Evolutionary conservation across 495 filamentous ascomycete species (phyloP).

Genomic region (Thermothielavioides terrestris): DNA sequence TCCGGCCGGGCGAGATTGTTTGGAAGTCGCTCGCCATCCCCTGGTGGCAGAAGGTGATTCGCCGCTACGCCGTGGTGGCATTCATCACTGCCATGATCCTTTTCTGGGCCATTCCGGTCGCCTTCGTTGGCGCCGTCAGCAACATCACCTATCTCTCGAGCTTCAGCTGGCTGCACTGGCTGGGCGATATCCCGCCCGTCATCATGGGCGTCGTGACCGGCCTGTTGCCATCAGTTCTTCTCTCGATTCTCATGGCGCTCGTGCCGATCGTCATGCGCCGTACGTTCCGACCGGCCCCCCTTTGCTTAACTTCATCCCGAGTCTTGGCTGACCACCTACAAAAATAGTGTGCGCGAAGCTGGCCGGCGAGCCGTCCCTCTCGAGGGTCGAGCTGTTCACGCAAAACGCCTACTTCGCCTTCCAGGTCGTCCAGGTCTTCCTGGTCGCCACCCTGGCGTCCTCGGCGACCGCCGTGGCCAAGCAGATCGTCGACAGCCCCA

Average conservation of each 20-base stretch:
- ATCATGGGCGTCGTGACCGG: constrained; percentile 80
- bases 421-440: constrained; percentile 91
- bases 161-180: constrained; percentile 63
- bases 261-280: constrained; percentile 72
- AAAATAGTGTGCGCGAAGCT: constrained; percentile 58
- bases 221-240: constrained; percentile 68
- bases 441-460: constrained; percentile 73
- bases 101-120: constrained; percentile 94
- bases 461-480: constrained; percentile 58
- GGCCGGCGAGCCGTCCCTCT: constrained; percentile 66
- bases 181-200: constrained; percentile 57
- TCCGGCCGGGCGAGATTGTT: constrained; percentile 78
- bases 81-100: constrained; percentile 75
- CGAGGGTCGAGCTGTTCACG: constrained; percentile 73
- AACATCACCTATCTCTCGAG: constrained; percentile 63
- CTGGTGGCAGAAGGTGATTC: constrained; percentile 78
- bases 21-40: constrained; percentile 81
- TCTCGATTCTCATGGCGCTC: constrained; percentile 82
- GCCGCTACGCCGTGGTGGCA: constrained; percentile 56
- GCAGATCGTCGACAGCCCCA: constrained; percentile 58
- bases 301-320: no score
- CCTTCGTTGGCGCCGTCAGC: constrained; percentile 75
- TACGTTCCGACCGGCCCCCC: no score
- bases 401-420: constrained; percentile 94
- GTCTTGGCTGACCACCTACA: no score